A percentile compares a stretch with the other conserved stretches of the same genome.
phyloP scores from a whole-genome alignment of 129 eudicot genomes.

The Gnaphalium uliginosum region DNA sequence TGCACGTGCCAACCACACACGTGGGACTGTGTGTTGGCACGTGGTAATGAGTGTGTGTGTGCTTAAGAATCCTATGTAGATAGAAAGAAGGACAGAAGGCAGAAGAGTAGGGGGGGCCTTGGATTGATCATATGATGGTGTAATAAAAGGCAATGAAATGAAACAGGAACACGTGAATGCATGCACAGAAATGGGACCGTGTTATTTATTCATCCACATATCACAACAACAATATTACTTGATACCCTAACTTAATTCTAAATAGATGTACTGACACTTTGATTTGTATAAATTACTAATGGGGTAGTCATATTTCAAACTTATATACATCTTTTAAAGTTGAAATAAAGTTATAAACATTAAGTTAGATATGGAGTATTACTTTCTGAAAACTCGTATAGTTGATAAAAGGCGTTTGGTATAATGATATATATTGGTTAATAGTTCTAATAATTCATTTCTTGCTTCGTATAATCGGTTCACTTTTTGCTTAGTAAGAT shows the following conservation, averaged over 20 bases:
- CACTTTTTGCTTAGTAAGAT: too few species aligned
- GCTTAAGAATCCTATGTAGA: conserved; percentile 45
- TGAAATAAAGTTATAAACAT: neutral
- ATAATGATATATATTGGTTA: too few species aligned
- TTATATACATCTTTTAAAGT: neutral
- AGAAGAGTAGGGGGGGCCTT: conserved; percentile 13
- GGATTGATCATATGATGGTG: conserved; percentile 36
- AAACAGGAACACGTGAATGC: conserved; percentile 42
- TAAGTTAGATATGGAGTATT: neutral
- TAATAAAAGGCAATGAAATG: conserved; percentile 41
- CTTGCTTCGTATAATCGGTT: too few species aligned
- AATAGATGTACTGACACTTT: neutral
- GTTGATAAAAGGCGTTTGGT: too few species aligned
- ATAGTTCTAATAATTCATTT: too few species aligned
- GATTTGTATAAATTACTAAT: neutral
- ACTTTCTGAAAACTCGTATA: neutral
- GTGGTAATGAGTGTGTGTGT: conserved; percentile 26
- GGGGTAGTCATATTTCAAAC: neutral
- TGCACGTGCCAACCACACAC: conserved; percentile 56
- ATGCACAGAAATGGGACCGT: conserved; percentile 37
- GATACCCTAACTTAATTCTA: neutral
- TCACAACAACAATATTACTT: neutral
- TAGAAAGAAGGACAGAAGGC: neutral
- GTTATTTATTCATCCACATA: conserved; percentile 7
- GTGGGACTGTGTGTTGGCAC: conserved; percentile 59